Conservation (phyloP, 176 grass and related monocot species). For the Typha latifolia region DNA sequence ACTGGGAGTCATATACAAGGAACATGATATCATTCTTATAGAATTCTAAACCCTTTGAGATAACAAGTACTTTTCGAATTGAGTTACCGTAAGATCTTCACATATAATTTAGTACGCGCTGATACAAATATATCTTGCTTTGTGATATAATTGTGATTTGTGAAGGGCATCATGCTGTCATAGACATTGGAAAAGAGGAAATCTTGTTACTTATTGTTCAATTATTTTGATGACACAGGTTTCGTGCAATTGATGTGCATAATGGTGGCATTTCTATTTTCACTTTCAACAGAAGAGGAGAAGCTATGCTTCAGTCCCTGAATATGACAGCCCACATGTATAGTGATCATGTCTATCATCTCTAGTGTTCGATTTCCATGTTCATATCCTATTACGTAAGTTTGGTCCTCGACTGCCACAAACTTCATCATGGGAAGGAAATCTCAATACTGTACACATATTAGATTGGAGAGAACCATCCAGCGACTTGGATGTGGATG, state of each 20-base stretch:
- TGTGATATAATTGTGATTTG: neutral
- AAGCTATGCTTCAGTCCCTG: slow-evolving; percentile 67
- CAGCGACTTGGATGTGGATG: too few relatives aligned
- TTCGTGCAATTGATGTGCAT: slow-evolving; percentile 67
- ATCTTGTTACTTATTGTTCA: neutral
- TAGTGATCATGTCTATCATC: slow-evolving; percentile 57
- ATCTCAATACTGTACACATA: too few relatives aligned
- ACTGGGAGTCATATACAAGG: neutral
- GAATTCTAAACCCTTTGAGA: neutral
- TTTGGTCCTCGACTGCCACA: too few relatives aligned
- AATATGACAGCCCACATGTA: slow-evolving; percentile 88
- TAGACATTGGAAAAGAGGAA: neutral
- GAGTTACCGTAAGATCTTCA: neutral
- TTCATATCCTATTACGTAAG: neutral
- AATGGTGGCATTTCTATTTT: slow-evolving; percentile 76
- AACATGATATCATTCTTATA: neutral
- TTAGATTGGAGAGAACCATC: too few relatives aligned
- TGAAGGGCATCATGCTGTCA: neutral
- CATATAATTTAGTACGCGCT: neutral
- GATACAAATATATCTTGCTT: neutral
- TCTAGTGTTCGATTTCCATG: slow-evolving; percentile 14
- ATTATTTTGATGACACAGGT: slow-evolving; percentile 29
- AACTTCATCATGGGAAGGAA: too few relatives aligned
- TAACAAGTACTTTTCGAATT: neutral
- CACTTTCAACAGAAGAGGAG: slow-evolving; percentile 61